A percentile compares a stretch with the other conserved stretches of the same genome.
Conservation (phyloP, 306 rosid species). For the Malus sieversii region DNA sequence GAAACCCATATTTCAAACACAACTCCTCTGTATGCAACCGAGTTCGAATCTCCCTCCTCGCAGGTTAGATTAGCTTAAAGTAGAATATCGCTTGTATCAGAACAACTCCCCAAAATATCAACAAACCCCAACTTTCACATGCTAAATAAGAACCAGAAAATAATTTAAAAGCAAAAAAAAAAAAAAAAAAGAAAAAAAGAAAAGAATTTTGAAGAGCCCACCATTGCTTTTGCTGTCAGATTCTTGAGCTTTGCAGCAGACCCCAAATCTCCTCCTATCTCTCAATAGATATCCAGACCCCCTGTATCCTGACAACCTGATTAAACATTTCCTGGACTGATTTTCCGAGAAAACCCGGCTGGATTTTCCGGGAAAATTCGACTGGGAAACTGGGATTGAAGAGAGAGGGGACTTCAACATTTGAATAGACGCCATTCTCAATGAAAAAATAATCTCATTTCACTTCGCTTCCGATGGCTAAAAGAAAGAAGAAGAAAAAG, state of each 20-base stretch:
- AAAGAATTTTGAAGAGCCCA: constrained; percentile 16
- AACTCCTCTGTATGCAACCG: no score
- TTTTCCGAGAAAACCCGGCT: constrained; percentile 23
- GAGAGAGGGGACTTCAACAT: constrained; percentile 48
- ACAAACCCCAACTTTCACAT: neutral
- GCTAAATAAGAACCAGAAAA: neutral
- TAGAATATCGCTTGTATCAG: neutral
- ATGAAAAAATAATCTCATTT: constrained; percentile 23
- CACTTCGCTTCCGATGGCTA: neutral
- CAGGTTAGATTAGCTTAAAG: neutral
- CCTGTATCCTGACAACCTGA: constrained; percentile 24
- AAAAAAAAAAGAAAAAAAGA: neutral
- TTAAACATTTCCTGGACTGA: constrained; percentile 29
- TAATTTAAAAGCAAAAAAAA: neutral
- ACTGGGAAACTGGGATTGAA: constrained; percentile 45
- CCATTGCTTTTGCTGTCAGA: constrained; percentile 62
- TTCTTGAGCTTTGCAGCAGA: constrained; percentile 56
- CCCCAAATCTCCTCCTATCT: constrained; percentile 27
- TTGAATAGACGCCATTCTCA: constrained; percentile 58
- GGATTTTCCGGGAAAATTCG: constrained; percentile 38
- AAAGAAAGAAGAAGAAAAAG: neutral
- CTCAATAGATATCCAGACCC: constrained; percentile 19
- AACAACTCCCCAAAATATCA: neutral
- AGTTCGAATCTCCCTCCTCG: neutral
- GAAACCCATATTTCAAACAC: neutral